Evolutionary conservation across 2,329 filamentous ascomycete species (phyloP), one percentile per base, ranked within the genome.

Genomic region (Penicillium sp.): DNA sequence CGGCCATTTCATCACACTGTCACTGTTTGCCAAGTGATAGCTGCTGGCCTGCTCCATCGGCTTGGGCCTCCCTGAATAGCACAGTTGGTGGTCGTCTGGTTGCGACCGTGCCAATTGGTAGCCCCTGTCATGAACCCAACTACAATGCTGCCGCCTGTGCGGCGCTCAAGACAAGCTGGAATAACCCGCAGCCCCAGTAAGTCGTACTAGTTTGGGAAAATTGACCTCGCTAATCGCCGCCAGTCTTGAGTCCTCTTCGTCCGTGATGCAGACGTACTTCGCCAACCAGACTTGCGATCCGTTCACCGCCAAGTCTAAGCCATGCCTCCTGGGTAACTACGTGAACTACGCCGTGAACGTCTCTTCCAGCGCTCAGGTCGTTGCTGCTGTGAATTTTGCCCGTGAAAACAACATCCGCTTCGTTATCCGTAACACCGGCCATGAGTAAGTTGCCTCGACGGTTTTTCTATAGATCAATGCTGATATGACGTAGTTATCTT

Each of bases 361-460:
- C 34, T 63, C 65, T 10, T 68, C 67, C 54, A 62, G 56, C 33
- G 52, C 59, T 5, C 66, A 75, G 39, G 63, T 74, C n/a, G 52
- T 68, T 49, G 60, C 65, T 4, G 67, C 68, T 5, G 46, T 74
- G 9, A 65, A 70, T 7, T 82, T 84, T 60, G 81, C 81, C 3
- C 68, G 69, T 9, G 59, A 76, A 4, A 71, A 81, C 63, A 82
- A 83, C 64, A 70, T 85, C 38, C 78, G 82, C 2, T 70, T 86
- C 3, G 74, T 84, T 3, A 70, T 77, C 21, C 67, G 71, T 9
- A 77, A 76, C 61, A 77, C 74, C 5, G 76, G 76, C 5, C 76
- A 79, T 64, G 73, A 77, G 68, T 66, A 55, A 65, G 62, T 66
- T 4, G 7, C 4, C 25, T 19, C 7, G 5, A 11, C 8, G 1